Percentiles rank a stretch among this genome's conserved stretches.
phyloP scores from a whole-genome alignment of 306 rosid species.

The Luffa acutangula region DNA sequence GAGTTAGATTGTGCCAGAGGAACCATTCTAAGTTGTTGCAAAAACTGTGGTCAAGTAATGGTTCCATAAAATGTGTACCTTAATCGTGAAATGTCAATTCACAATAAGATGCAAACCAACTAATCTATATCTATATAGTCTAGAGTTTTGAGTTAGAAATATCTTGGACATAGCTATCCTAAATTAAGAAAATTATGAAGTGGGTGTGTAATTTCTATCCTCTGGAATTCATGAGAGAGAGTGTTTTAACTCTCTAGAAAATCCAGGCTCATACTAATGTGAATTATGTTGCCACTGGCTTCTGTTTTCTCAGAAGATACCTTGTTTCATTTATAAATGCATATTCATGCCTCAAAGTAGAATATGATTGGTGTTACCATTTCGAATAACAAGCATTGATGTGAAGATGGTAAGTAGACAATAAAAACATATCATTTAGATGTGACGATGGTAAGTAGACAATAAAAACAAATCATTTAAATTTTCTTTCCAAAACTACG shows the following conservation, averaged over 20 bases:
- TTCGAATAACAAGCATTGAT: neutral
- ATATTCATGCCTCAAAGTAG: neutral
- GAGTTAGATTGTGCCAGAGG: neutral
- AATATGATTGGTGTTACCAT: neutral
- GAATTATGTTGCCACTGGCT: neutral
- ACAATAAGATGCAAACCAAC: neutral
- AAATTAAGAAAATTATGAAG: neutral
- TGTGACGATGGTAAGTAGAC: too few relatives aligned
- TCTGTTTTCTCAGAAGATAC: neutral
- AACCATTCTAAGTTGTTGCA: too few relatives aligned
- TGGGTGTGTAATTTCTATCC: neutral
- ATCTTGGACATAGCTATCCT: neutral
- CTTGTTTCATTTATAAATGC: neutral
- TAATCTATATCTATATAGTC: neutral
- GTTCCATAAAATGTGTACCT: neutral
- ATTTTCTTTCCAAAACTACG: neutral
- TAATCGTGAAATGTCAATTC: neutral
- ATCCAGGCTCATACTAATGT: neutral
- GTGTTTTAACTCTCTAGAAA: neutral
- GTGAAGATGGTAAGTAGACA: neutral
- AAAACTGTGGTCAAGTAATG: too few relatives aligned
- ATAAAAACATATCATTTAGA: neutral
- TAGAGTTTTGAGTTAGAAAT: neutral
- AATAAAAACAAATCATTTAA: neutral
- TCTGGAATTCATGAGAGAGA: neutral